Evolutionary conservation across 768 basidiomycete species (phyloP).

Genomic region (Pisolithus albus): DNA sequence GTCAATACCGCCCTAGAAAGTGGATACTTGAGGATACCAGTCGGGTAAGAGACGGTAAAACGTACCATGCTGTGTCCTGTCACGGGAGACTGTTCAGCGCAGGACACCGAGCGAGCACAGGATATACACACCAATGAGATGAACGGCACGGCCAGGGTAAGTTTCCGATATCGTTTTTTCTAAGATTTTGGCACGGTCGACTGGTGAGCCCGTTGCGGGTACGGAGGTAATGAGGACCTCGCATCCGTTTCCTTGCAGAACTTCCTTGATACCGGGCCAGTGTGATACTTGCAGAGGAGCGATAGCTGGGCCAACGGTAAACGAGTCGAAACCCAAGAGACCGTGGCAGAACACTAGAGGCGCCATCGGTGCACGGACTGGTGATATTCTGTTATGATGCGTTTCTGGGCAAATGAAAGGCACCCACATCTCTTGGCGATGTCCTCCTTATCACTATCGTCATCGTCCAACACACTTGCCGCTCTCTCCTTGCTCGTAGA

Average conservation of each 20-base stretch:
- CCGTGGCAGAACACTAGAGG: conserved; percentile 97
- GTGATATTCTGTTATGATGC: background rate
- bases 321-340: conserved; percentile 81
- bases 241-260: conserved; percentile 78
- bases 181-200: conserved; percentile 84
- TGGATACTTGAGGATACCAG: background rate
- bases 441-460: conserved; percentile 40
- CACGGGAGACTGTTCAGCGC: conserved; percentile 3
- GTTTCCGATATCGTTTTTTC: conserved; percentile 70
- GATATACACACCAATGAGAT: conserved; percentile 61
- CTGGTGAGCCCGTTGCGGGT: conserved; percentile 83
- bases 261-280: conserved; percentile 96
- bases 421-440: conserved; percentile 56
- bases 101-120: background rate
- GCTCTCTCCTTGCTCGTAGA: conserved; percentile 33
- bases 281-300: conserved; percentile 83
- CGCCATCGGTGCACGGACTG: conserved; percentile 72
- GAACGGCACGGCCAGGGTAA: conserved; percentile 79
- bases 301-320: conserved; percentile 41
- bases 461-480: conserved; percentile 41
- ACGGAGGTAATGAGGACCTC: conserved; percentile 93
- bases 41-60: background rate
- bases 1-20: conserved; percentile 80
- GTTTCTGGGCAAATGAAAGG: background rate
- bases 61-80: conserved; percentile 72